phyloP scores from a whole-genome alignment of 2,329 filamentous ascomycete genomes.

The Cadophora sp. region DNA sequence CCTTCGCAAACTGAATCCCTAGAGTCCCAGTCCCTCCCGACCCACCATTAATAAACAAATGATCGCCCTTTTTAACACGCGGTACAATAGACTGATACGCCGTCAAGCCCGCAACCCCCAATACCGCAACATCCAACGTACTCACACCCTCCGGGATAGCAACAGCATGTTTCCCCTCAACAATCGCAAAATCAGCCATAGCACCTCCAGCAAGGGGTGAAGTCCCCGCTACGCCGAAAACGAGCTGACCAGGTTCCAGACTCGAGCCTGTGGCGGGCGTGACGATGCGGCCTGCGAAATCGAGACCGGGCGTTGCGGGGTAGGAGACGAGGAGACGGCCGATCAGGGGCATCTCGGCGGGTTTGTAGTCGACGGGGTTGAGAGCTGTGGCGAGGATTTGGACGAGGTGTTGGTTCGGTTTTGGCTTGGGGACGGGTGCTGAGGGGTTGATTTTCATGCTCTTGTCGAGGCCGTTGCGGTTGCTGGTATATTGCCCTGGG shows the following conservation, averaged over 20 bases:
- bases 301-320: conserved; percentile 51
- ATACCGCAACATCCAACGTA: conserved; percentile 24
- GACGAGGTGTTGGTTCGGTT: conserved; percentile 27
- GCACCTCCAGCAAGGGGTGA: conserved; percentile 26
- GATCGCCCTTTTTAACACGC: conserved; percentile 54
- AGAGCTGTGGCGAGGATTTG: conserved; percentile 29
- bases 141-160: conserved; percentile 31
- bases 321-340: conserved; percentile 47
- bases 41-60: conserved; percentile 69
- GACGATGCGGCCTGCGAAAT: conserved; percentile 33
- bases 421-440: conserved; percentile 22
- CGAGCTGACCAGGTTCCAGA: conserved; percentile 28
- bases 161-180: background rate
- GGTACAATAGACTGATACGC: conserved; percentile 48
- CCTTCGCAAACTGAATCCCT: conserved; percentile 68
- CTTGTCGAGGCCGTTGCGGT: conserved; percentile 27
- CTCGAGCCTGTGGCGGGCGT: conserved; percentile 23
- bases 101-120: conserved; percentile 33
- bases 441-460: conserved; percentile 29
- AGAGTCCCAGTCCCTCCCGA: conserved; percentile 66
- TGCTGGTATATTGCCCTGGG: conserved; percentile 29
- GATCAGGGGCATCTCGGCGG: conserved; percentile 56
- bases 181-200: conserved; percentile 27
- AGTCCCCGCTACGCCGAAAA: conserved; percentile 47
- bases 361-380: conserved; percentile 62